Evolutionary conservation across 2,329 filamentous ascomycete species (phyloP).

Genomic region (Fusarium sp.): DNA sequence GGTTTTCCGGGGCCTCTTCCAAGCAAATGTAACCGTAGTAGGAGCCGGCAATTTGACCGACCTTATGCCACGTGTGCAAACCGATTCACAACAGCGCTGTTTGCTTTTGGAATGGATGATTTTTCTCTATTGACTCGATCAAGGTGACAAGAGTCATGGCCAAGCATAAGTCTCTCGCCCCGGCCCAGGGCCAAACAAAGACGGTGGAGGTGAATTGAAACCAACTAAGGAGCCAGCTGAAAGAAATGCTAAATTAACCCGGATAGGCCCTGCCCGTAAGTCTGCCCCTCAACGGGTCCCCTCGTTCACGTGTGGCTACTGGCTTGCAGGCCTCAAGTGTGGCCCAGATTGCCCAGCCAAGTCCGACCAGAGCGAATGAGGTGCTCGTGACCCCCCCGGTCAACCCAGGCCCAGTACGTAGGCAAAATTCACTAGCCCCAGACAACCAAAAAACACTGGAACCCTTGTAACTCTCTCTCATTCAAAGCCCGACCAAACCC

Average conservation of each 20-base stretch:
- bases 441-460: conserved; percentile 40
- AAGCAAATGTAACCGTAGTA: conserved; percentile 16
- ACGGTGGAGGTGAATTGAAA: conserved; percentile 21
- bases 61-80: conserved; percentile 29
- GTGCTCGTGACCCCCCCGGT: conserved; percentile 32
- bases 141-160: conserved; percentile 30
- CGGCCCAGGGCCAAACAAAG: not conserved
- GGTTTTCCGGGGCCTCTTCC: conserved; percentile 11
- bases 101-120: not conserved
- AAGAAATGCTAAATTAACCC: conserved; percentile 24
- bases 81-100: not conserved
- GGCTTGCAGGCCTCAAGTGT: conserved; percentile 29
- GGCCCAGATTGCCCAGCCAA: conserved; percentile 14
- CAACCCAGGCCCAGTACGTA: conserved; percentile 2
- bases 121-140: not conserved
- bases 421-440: conserved; percentile 42
- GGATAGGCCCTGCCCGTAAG: conserved; percentile 16
- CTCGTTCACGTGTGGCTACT: conserved; percentile 32
- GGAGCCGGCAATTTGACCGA: conserved; percentile 17
- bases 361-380: conserved; percentile 34
- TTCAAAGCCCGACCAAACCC: conserved; percentile 39
- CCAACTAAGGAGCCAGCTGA: conserved; percentile 5
- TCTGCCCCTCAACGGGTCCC: conserved; percentile 23
- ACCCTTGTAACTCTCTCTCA: conserved; percentile 37
- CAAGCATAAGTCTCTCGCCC: not conserved